Percentiles rank a stretch among this genome's conserved stretches.
These are phyloP conservation scores for Gossypium turneri DNA, from an alignment of 345 rosid genomes.

Conservation along the genomic window DNA sequence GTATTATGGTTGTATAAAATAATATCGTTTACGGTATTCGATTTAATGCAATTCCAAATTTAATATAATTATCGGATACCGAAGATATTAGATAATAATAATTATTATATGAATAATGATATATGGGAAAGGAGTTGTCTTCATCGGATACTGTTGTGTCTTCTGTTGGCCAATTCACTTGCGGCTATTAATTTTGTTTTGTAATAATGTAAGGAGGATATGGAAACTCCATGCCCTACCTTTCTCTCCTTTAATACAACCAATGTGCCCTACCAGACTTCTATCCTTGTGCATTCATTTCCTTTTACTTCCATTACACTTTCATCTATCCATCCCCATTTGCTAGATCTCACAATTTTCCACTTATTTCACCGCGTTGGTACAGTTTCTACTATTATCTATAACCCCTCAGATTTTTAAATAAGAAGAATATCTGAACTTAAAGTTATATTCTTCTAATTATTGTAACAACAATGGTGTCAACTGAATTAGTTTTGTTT, in stretches of 20 bases:
- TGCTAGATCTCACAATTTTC: neutral
- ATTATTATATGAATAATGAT: neutral
- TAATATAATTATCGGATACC: too few species aligned
- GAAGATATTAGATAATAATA: too few species aligned
- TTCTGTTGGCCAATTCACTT: constrained; percentile 15
- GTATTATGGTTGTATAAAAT: too few species aligned
- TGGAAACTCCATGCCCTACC: constrained; percentile 27
- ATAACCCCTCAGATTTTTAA: too few species aligned
- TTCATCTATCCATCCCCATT: too few species aligned
- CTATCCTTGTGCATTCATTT: neutral
- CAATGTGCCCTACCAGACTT: neutral
- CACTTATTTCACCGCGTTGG: neutral
- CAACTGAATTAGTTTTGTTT: neutral
- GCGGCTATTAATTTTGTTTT: constrained; percentile 14
- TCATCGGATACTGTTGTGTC: constrained; percentile 19
- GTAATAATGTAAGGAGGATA: constrained; percentile 20
- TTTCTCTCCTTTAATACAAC: constrained; percentile 21
- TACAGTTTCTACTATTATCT: too few species aligned
- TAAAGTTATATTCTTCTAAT: too few species aligned
- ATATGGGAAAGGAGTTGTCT: neutral
- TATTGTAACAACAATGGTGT: too few species aligned
- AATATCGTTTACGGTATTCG: too few species aligned
- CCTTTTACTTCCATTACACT: neutral
- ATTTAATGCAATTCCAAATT: too few species aligned
- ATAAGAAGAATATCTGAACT: too few species aligned